These are phyloP conservation scores for Plasmodium vivax DNA, from an alignment of 169 alveolate genomes.

Conservation along the genomic window DNA sequence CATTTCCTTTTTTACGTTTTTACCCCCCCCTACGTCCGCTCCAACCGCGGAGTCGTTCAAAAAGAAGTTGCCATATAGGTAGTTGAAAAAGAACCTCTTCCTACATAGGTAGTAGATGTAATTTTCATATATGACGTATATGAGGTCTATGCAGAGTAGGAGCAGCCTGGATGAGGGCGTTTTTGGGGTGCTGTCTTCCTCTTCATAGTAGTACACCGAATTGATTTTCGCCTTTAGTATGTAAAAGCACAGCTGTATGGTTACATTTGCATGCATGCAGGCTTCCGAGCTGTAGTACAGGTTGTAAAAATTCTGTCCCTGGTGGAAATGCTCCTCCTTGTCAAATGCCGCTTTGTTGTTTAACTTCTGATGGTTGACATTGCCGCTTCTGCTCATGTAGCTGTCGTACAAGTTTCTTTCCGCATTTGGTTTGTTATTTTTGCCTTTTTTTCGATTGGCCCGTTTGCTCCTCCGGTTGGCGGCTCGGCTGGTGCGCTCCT, in stretches of 20 bases:
- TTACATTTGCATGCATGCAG: conserved; percentile 59
- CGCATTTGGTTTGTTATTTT: neutral
- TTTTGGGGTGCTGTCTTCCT: conserved; percentile 4
- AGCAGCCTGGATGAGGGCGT: conserved; percentile 70
- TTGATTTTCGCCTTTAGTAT: conserved; percentile 46
- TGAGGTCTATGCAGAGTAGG: conserved; percentile 65
- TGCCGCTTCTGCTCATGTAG: neutral
- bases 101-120: conserved; percentile 68
- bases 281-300: conserved; percentile 62
- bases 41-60: neutral
- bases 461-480: neutral
- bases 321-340: conserved; percentile 17
- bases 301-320: conserved; percentile 12
- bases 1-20: neutral
- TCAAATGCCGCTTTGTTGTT: neutral
- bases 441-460: neutral
- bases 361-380: neutral
- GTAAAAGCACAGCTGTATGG: conserved; percentile 56
- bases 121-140: conserved; percentile 67
- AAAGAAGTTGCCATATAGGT: conserved; percentile 9
- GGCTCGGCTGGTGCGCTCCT: neutral
- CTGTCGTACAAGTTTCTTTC: neutral
- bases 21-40: neutral
- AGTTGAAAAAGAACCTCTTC: conserved; percentile 62
- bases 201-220: conserved; percentile 60